Base-by-base conservation (phyloP, 768 basidiomycete species). In the Phaffia tasmanica region DNA sequence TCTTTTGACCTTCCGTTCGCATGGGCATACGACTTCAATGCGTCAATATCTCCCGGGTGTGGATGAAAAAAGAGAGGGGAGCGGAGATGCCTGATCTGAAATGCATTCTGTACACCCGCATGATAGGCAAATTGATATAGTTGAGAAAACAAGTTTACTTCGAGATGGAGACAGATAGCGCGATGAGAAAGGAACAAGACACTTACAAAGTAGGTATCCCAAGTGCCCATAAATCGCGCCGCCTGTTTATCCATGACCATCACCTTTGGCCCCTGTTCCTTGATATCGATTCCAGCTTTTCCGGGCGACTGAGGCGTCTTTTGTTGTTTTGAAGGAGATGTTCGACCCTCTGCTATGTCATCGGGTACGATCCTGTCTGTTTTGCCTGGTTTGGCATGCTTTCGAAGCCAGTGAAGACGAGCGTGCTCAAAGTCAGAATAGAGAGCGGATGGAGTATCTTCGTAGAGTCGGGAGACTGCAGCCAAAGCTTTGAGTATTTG, bases 361-460 rank as follows among this genome's bases (percentile, higher is more conserved):
- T 46, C n/a, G 48, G 69, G 47, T 29, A 70, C 63, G 15, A 70
- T 69, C 61, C 70, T 71, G 55, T 70, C 70, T 32, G 49, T 62
- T n/a, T 25, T 21, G 0, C 63, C 27, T 16, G 27, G 11, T 16
- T 25, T 25, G 18, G 42, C 23, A 15, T 64, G 55, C 18, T 70
- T 67, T 27, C 70, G 67, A 1, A 74, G 68, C 72, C 72, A 74
- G 50, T 57, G 54, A n/a, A 71, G 68, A 0, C 72, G 69, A 5
- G 71, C 70, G 65, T 74, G 73, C 66, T 74, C 73, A 18, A 71
- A 65, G 48, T 74, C 72, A 8, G 71, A 70, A 63, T 72, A 74
- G 16, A 74, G 67, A 0, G 72, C 71, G 1, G 69, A 70, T 0
- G 73, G 73, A 1, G 66, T 69, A 0, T 57, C 63, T 47, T 74